Conservation (phyloP, 192 early-diverging fungal genomes). For the Gamsiella multidivaricata region DNA sequence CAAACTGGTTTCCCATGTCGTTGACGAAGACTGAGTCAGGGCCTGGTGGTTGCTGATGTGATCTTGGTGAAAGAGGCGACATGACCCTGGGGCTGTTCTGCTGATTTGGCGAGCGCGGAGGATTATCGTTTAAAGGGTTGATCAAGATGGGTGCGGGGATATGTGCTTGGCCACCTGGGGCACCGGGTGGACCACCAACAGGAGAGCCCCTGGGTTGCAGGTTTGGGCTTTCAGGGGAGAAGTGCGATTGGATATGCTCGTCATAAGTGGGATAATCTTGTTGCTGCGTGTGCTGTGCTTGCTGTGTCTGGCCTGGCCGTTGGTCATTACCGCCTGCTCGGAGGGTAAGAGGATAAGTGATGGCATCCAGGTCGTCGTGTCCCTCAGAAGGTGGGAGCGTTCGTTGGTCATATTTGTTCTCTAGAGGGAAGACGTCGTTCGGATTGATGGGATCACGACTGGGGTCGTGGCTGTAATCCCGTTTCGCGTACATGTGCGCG, state of each 20-base stretch:
- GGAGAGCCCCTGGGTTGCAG: not conserved
- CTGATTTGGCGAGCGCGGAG: not conserved
- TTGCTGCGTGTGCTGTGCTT: not conserved
- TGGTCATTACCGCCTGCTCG: not conserved
- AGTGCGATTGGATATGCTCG: conserved; percentile 36
- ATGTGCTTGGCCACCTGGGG: not conserved
- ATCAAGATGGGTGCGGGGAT: conserved; percentile 7
- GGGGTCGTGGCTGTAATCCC: conserved; percentile 18
- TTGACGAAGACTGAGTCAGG: conserved; percentile 7
- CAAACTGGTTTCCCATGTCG: conserved; percentile 46
- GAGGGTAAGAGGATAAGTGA: conserved; percentile 16
- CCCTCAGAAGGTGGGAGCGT: not conserved
- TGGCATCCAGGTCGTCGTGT: conserved; percentile 7
- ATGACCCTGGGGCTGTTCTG: conserved; percentile 1
- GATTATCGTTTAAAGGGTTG: not conserved
- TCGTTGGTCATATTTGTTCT: conserved; percentile 18
- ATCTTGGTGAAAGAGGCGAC: conserved; percentile 11
- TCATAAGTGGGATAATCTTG: conserved; percentile 27
- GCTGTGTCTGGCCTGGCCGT: not conserved
- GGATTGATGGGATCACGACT: conserved; percentile 48
- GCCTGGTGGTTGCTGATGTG: not conserved
- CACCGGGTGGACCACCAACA: not conserved
- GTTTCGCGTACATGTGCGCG: conserved; percentile 12
- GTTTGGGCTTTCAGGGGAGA: conserved; percentile 10
- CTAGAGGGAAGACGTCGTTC: conserved; percentile 31